These are phyloP conservation scores for Microbotryum scabiosae DNA, from an alignment of 1,284 basidiomycete genomes.

Conservation along the genomic window DNA sequence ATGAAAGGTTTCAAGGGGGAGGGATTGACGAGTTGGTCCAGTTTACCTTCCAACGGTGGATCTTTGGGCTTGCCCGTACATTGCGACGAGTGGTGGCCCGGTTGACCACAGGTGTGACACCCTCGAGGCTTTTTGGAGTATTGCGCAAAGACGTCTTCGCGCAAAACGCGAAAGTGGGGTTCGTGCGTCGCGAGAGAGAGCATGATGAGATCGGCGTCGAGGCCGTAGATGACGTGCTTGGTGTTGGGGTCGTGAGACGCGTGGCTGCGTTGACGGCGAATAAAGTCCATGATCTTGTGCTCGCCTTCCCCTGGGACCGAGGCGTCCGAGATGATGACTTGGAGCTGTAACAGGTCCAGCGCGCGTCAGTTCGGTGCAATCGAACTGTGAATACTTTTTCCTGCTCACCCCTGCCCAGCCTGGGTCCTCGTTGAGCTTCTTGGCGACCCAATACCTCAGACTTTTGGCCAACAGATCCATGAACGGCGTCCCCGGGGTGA, in stretches of 20 bases:
- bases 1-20: constrained; percentile 92
- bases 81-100: constrained; percentile 87
- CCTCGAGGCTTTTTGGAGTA: constrained; percentile 54
- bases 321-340: constrained; percentile 95
- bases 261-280: constrained; percentile 79
- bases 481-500: constrained; percentile 92
- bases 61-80: constrained; percentile 58
- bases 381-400: no score
- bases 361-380: no score
- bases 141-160: constrained; percentile 95
- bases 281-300: constrained; percentile 99
- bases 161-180: constrained; percentile 90
- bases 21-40: constrained; percentile 46
- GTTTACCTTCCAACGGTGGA: constrained; percentile 37
- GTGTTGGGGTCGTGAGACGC: constrained; percentile 90
- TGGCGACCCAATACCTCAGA: constrained; percentile 90
- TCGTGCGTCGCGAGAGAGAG: constrained; percentile 96
- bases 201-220: constrained; percentile 99
- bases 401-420: constrained; percentile 86
- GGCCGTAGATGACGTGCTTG: constrained; percentile 91
- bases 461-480: constrained; percentile 87
- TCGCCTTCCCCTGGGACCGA: constrained; percentile 97
- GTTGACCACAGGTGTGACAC: constrained; percentile 86
- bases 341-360: no score
- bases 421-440: constrained; percentile 89